These are phyloP conservation scores for Eragrostis curvula DNA, from an alignment of 176 grass and related monocot species.

Conservation along the genomic window DNA sequence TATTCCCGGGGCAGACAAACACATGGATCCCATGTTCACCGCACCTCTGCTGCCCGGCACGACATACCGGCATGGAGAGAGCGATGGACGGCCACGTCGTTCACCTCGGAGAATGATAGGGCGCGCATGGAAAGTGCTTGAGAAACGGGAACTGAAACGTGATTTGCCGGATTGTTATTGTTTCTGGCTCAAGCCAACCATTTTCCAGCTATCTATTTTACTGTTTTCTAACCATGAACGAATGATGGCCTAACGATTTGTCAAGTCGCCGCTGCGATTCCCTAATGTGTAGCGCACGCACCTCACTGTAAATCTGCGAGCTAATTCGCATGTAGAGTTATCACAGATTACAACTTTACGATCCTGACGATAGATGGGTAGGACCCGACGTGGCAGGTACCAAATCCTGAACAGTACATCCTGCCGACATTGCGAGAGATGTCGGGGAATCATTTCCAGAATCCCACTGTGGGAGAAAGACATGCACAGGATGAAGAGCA, in stretches of 20 bases:
- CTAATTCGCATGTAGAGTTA: not conserved
- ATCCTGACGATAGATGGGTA: not conserved
- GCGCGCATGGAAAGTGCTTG: too few relatives aligned
- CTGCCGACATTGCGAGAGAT: slow-evolving; percentile 20
- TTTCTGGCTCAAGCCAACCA: too few relatives aligned
- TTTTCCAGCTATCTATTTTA: too few relatives aligned
- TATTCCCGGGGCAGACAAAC: too few relatives aligned
- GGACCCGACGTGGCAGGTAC: not conserved
- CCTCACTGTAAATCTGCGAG: not conserved
- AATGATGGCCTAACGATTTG: too few relatives aligned
- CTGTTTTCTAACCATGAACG: too few relatives aligned
- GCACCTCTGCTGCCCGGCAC: not conserved
- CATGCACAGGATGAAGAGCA: not conserved
- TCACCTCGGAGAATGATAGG: too few relatives aligned
- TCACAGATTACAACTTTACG: not conserved
- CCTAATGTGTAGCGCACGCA: too few relatives aligned
- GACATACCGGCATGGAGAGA: slow-evolving; percentile 8
- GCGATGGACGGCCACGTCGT: not conserved
- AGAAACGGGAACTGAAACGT: not conserved
- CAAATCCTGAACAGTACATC: not conserved
- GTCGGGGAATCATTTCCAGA: slow-evolving; percentile 19
- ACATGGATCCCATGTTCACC: slow-evolving; percentile 42
- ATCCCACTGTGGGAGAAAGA: not conserved
- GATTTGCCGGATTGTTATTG: too few relatives aligned
- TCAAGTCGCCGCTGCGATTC: too few relatives aligned